These are phyloP conservation scores for Salix udensis DNA, from an alignment of 345 rosid genomes.

Conservation along the genomic window DNA sequence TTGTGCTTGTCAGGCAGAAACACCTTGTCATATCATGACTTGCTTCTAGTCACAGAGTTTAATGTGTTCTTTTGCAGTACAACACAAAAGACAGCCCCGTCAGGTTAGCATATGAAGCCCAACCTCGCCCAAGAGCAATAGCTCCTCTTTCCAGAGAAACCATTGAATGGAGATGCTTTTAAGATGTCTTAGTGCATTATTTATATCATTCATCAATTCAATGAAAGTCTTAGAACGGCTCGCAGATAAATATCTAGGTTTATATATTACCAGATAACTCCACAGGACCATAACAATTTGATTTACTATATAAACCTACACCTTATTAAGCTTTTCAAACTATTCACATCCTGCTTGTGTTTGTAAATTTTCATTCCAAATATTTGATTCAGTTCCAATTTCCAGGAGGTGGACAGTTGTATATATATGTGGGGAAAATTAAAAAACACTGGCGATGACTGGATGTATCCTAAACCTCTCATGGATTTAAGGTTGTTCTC, in stretches of 20 bases:
- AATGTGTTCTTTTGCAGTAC: constrained; percentile 45
- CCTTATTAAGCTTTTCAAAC: background rate
- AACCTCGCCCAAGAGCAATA: constrained; percentile 84
- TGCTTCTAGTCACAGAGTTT: constrained; percentile 2
- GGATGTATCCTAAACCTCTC: constrained; percentile 99
- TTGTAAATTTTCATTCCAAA: background rate
- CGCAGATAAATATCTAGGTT: background rate
- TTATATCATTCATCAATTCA: background rate
- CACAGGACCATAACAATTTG: too few species aligned
- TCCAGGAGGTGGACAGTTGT: constrained; percentile 93
- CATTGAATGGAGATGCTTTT: constrained; percentile 21
- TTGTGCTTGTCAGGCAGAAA: background rate
- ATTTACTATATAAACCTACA: background rate
- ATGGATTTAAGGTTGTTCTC: constrained; percentile 84
- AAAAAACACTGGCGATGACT: constrained; percentile 84
- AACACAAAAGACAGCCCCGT: constrained; percentile 93
- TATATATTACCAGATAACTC: background rate
- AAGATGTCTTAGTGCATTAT: background rate
- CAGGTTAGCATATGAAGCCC: constrained; percentile 87
- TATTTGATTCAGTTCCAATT: constrained; percentile 1
- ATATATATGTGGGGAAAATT: constrained; percentile 93
- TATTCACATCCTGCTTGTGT: background rate
- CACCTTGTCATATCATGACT: background rate
- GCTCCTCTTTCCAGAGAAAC: constrained; percentile 72
- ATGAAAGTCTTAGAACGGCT: background rate